Percentiles rank a stretch among this genome's conserved stretches.
Evolutionary conservation across 2,329 filamentous ascomycete species (phyloP).

Genomic region (Pseudofabraea citricarpa): DNA sequence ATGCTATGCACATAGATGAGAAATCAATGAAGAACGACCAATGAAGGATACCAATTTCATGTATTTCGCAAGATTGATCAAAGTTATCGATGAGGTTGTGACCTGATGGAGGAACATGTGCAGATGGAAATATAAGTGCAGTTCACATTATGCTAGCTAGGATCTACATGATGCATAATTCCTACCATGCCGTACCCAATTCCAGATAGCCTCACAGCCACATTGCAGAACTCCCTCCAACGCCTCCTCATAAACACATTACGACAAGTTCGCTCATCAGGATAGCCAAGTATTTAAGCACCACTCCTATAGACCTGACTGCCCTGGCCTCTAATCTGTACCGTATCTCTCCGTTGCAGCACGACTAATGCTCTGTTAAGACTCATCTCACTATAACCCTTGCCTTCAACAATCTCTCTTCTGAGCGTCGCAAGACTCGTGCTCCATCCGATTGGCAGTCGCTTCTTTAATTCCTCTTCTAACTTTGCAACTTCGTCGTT

Average conservation of each 20-base stretch:
- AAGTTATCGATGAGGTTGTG: no score
- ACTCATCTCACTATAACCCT: conserved; percentile 83
- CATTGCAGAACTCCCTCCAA: conserved; percentile 5
- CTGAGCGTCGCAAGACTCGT: conserved; percentile 82
- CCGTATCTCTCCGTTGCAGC: conserved; percentile 80
- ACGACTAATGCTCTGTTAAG: conserved; percentile 82
- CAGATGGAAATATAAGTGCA: no score
- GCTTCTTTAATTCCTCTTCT: conserved; percentile 81
- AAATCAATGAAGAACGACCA: no score
- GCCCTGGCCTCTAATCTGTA: conserved; percentile 74
- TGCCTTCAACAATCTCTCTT: conserved; percentile 86
- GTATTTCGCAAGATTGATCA: no score
- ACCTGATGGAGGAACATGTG: no score
- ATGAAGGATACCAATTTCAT: no score
- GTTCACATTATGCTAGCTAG: no score
- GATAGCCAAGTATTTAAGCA: conserved; percentile 37
- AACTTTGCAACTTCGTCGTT: conserved; percentile 86
- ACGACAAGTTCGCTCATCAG: neutral
- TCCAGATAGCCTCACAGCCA: no score
- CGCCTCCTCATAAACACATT: conserved; percentile 3
- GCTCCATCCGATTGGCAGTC: conserved; percentile 92
- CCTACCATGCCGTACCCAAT: no score
- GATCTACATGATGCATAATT: conserved; percentile 6
- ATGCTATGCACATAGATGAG: neutral
- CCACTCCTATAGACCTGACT: conserved; percentile 71